phyloP scores from a whole-genome alignment of 75 land plant species.

The Isoetes taiwanensis region DNA sequence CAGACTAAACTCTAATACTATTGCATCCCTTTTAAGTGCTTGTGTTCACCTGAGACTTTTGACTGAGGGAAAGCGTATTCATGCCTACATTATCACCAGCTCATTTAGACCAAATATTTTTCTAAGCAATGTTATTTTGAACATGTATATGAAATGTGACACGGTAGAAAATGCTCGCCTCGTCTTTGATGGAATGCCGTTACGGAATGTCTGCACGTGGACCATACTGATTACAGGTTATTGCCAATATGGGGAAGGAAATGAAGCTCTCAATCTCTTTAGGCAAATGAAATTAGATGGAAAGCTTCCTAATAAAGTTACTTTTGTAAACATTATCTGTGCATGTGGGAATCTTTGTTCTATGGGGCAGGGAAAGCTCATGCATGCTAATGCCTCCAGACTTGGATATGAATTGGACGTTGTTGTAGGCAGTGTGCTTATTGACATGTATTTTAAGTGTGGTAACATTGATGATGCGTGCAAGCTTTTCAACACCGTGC shows the following conservation, averaged over 20 bases:
- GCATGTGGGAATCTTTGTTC: constrained; percentile 10
- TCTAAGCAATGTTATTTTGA: constrained; percentile 43
- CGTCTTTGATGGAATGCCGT: constrained; percentile 32
- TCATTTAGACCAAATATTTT: too few relatives aligned
- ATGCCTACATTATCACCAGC: too few relatives aligned
- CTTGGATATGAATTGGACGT: constrained; percentile 14
- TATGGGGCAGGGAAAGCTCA: constrained; percentile 23
- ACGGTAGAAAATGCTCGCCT: constrained; percentile 25
- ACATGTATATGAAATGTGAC: constrained; percentile 36
- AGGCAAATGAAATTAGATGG: constrained; percentile 31
- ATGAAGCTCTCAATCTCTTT: constrained; percentile 28
- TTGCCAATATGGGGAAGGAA: constrained; percentile 26
- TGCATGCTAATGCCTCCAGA: constrained; percentile 29
- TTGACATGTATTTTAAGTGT: constrained; percentile 32
- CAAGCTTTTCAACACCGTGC: background rate
- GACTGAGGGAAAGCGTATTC: too few relatives aligned
- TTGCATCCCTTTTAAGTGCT: too few relatives aligned
- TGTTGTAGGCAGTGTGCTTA: constrained; percentile 18
- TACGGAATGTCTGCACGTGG: constrained; percentile 59
- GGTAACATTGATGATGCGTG: constrained; percentile 18
- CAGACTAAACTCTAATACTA: too few relatives aligned
- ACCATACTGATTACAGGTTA: constrained; percentile 38
- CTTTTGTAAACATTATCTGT: constrained; percentile 27
- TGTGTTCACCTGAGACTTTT: too few relatives aligned
- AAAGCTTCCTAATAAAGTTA: constrained; percentile 32